Evolutionary conservation across 495 filamentous ascomycete species (phyloP).

Genomic region (Trichocladium antarcticum): DNA sequence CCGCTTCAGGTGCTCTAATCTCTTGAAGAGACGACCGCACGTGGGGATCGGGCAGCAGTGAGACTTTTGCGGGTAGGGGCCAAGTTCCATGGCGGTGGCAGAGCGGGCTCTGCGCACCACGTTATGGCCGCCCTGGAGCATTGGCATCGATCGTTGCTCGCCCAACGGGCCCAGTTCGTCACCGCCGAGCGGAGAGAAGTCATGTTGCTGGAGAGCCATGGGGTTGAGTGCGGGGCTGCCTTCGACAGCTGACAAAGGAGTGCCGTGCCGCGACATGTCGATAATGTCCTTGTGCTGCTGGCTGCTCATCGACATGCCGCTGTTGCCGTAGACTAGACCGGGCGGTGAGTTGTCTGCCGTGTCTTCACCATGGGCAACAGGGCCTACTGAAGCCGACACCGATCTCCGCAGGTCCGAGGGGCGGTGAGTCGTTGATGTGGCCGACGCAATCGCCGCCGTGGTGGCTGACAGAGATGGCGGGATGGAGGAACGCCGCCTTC

Average conservation of each 20-base stretch:
- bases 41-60: constrained; percentile 98
- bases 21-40: constrained; percentile 95
- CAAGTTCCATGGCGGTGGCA: constrained; percentile 91
- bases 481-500: constrained; percentile 83
- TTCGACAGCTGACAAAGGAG: constrained; percentile 72
- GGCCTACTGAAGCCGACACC: constrained; percentile 78
- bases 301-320: constrained; percentile 41
- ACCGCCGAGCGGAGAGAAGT: constrained; percentile 53
- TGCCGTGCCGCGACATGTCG: constrained; percentile 77
- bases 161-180: constrained; percentile 51
- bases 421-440: constrained; percentile 46
- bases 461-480: constrained; percentile 59
- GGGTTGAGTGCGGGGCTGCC: constrained; percentile 61
- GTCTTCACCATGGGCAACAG: constrained; percentile 68
- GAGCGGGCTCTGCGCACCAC: constrained; percentile 85
- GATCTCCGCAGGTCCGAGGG: constrained; percentile 86
- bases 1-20: constrained; percentile 97
- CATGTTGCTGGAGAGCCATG: constrained; percentile 54
- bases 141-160: constrained; percentile 46
- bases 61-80: constrained; percentile 92
- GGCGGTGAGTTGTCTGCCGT: constrained; percentile 57
- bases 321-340: constrained; percentile 54
- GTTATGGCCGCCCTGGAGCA: constrained; percentile 53
- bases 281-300: constrained; percentile 68
- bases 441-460: constrained; percentile 48